Base-by-base conservation (phyloP, 1,284 basidiomycete genomes). In the Sporisorium scitamineum region DNA sequence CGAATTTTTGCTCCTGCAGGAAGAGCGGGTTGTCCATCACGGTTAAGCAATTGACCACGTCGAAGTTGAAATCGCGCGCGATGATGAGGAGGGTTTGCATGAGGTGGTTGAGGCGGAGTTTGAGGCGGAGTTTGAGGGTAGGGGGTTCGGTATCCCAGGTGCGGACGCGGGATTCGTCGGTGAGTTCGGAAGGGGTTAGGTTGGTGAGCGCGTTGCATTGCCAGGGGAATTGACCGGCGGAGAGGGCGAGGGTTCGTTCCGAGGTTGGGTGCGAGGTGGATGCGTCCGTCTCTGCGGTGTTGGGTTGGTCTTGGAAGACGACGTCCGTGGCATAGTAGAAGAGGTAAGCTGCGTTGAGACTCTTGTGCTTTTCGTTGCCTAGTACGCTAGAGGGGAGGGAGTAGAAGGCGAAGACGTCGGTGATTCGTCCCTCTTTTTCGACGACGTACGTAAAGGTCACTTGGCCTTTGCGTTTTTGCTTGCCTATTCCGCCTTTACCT, bases 391-490 rank as follows among this genome's bases (percentile, higher is more conserved):
- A 98, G 0, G 97, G 96, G 22, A 99, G 90, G 9, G 93, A 93
- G 87, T 97, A 99, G 88, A 98, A 97, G 8, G 96, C 96, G 86
- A 98, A 92, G 83, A 96, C 92, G 87, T 99, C 97, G 3, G 95
- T 97, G 80, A 99, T 93, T 62, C 90, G 89, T 65, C 92, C 90
- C 58, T 90, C 87, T 85, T 97, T 89, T 94, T 98, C 95, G 41
- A 97, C 92, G 34, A 99, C 96, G 83, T 97, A 99, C 3, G 93
- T 89, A 96, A 96, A 99, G 1, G 93, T 92, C 41, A 99, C 96
- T 85, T 98, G 96, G 2, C 88, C 86, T 85, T 80, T 89, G 84
- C 86, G 62, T 27, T 48, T 48, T 6, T 29, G 27, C 5, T 29
- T 27, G 16, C 6, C 47, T 5, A n/a, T 27, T 18, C 37, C 16